Conservation (phyloP, 1,139 yeast species). For the Debaryomycetaceae sp. region DNA sequence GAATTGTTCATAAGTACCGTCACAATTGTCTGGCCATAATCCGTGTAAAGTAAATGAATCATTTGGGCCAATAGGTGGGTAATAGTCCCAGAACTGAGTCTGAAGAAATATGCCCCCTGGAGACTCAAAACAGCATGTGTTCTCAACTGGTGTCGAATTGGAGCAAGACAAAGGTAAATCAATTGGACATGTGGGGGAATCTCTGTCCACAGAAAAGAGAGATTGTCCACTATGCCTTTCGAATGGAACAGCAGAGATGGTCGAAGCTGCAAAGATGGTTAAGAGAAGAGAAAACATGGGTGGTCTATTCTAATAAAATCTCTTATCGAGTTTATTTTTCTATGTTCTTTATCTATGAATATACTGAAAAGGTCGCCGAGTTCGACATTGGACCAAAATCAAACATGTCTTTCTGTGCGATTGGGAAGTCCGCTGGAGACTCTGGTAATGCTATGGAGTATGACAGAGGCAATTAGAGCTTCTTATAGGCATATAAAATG, state of each 20-base stretch:
- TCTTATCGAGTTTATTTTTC: not conserved
- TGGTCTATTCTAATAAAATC: not conserved
- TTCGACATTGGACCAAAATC: too few species aligned
- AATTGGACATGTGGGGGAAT: conserved; percentile 45
- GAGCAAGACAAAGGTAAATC: conserved; percentile 62
- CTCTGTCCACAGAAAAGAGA: not conserved
- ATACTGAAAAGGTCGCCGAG: not conserved
- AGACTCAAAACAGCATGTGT: conserved; percentile 81
- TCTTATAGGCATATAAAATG: too few species aligned
- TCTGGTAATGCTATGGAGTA: too few species aligned
- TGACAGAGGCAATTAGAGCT: too few species aligned
- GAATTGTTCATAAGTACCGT: conserved; percentile 48
- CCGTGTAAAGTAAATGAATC: conserved; percentile 72
- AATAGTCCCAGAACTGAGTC: conserved; percentile 94
- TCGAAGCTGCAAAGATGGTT: not conserved
- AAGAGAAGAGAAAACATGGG: not conserved
- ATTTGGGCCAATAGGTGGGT: conserved; percentile 43
- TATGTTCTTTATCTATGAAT: not conserved
- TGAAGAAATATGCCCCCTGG: conserved; percentile 84
- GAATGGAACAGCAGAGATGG: not conserved
- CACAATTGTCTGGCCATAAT: conserved; percentile 46
- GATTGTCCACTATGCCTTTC: not conserved
- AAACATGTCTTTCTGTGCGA: too few species aligned
- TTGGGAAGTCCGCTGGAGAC: too few species aligned
- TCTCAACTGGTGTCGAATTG: conserved; percentile 24